Evolutionary conservation across 177 flowering plant species (phyloP), one percentile per base, ranked within the genome.

Genomic region (Telopea speciosissima): DNA sequence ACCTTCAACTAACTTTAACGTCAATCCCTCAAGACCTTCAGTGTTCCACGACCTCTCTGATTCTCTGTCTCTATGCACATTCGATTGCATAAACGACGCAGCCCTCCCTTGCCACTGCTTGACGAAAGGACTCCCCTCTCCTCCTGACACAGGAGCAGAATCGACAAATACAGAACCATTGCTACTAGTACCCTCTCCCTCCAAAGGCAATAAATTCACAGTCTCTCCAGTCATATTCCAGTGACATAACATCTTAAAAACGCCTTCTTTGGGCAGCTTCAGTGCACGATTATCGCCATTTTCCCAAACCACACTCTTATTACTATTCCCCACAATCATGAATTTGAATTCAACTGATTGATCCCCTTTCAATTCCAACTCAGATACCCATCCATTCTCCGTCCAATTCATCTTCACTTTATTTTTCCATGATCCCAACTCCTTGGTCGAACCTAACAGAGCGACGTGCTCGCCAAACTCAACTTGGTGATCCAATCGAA

Each of bases 391-490:
- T 63, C 98, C 98, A 68, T 70, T 73, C 73, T 86, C 85, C 1
- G 90, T 88, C 97, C 98, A 94, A 42, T 77, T 67, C 91, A 94
- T 68, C 8, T 78, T 66, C 45, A 83, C 81, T 31, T 81, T 71
- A 78, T 89, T 85, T 84, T 87, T 90, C 98, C 98, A 94, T 5
- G 86, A 83, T 10, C 97, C 97, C 56, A 94, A 69, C 76, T 90
- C 97, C 71, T 86, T 84, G 0, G 75, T 58, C 0, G 97, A 89
- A 40, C 99, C 99, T 61, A 89, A 70, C 40, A 94, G 67, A 13
- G 60, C 90, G 23, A 92, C 85, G 63, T 76, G 79, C 77, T 92
- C 97, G 1, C 99, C 97, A 67, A 87, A 92, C 65, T 82, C 6
- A 70, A 92, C 97, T 70, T 88, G 99, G 72, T 94, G 96, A 73